Base-by-base conservation (phyloP, 768 basidiomycete species). In the Macrolepiota albuminosa region DNA sequence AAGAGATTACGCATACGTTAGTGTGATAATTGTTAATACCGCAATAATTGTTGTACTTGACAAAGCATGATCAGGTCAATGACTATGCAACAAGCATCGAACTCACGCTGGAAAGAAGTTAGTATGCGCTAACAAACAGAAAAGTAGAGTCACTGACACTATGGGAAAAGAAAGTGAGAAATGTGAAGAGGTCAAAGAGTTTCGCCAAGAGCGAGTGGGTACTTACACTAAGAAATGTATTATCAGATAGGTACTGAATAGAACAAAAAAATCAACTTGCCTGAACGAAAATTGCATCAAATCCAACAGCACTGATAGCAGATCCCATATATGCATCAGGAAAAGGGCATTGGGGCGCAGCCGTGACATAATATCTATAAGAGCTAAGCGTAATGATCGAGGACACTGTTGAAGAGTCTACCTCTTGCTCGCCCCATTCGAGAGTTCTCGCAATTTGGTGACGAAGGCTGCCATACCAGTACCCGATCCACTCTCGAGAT, bases 251-350 rank as follows among this genome's bases (percentile, higher is more conserved):
- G 18, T n/a, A 4, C 26, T 16, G 33, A 3, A 45, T 10, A 33
- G 3, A 37, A 21, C 2, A n/a, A 14, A 37, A 13, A 10, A 54
- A 13, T 34, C 33, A 21, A 13, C 62, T 56, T 29, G 46, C 63
- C 52, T 64, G 63, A 77, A 78, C 87, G 63, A 86, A 89, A 58
- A 91, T 72, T 1, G 86, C 86, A 70, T 91, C 89, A 62, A 89
- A 90, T 5, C 70, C 78, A 14, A 82, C 87, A 2, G 77, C 67
- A 65, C 86, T 82, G 60, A 90, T 73, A 29, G 85, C 84, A 16
- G 76, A 76, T 21, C 84, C 81, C 4, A 89, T 71, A 47, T 81
- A 77, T 9, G 79, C 80, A 67, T 89, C 88, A 4, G 88, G 87
- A 72, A 81, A 90, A 5, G 86, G 84, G 66, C 88, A 89, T 69